Evolutionary conservation across 768 basidiomycete genomes (phyloP).

Genomic region (Boletus sensibilis): DNA sequence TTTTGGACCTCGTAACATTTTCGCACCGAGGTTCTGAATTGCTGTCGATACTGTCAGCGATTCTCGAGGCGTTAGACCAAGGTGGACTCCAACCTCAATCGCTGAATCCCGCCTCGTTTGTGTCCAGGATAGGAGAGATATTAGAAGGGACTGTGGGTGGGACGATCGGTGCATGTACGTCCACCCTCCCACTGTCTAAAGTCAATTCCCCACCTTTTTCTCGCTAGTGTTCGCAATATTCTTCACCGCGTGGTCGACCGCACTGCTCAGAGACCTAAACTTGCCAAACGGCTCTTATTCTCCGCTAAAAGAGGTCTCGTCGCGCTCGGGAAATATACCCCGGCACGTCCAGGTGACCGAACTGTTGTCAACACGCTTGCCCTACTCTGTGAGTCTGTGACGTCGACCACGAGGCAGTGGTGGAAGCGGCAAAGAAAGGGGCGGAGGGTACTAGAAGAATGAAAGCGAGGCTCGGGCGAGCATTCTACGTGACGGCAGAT

Average conservation of each 20-base stretch:
- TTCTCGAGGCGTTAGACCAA: slow-evolving; percentile 34
- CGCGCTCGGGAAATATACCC: slow-evolving; percentile 42
- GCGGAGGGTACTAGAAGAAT: slow-evolving; percentile 49
- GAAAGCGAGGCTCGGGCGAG: slow-evolving; percentile 48
- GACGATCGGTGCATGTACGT: slow-evolving; percentile 51
- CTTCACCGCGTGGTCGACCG: slow-evolving; percentile 37
- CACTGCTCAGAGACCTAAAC: slow-evolving; percentile 2
- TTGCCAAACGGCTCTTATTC: neutral
- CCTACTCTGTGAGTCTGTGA: slow-evolving; percentile 41
- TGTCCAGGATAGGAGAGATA: slow-evolving; percentile 38
- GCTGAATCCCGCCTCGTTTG: slow-evolving; percentile 22
- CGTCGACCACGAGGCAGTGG: slow-evolving; percentile 8
- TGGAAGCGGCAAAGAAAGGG: slow-evolving; percentile 39
- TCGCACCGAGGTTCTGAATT: neutral
- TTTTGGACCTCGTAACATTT: neutral
- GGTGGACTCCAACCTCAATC: slow-evolving; percentile 22
- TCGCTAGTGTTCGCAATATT: slow-evolving; percentile 44
- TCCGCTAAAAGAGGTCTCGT: slow-evolving; percentile 25
- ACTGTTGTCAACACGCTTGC: slow-evolving; percentile 55
- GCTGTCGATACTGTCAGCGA: slow-evolving; percentile 20
- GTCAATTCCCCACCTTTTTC: neutral
- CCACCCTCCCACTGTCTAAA: slow-evolving; percentile 17
- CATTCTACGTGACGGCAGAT: slow-evolving; percentile 43
- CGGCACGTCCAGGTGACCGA: slow-evolving; percentile 53
- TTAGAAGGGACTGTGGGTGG: slow-evolving; percentile 54